Percentiles rank a stretch among this genome's conserved stretches.
These are phyloP conservation scores for Carpinus viminea DNA, from an alignment of 306 rosid species.

Conservation along the genomic window DNA sequence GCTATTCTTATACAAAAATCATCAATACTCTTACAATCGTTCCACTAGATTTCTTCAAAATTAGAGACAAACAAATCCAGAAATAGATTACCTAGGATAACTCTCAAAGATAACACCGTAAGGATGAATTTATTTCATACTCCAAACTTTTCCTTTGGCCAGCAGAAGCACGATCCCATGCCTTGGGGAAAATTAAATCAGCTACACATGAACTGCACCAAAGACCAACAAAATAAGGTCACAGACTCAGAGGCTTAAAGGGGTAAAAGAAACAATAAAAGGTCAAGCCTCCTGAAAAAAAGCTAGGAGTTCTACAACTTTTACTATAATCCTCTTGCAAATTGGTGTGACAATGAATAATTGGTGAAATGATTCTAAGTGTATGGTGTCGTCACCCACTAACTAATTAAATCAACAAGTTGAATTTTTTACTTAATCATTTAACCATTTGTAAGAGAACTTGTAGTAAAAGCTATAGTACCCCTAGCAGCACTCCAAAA, in stretches of 20 bases:
- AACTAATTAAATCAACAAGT: too few species aligned
- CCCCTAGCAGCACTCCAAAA: too few species aligned
- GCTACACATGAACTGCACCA: slow-evolving; percentile 7
- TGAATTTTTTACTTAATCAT: too few species aligned
- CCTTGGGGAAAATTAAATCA: neutral
- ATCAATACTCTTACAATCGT: slow-evolving; percentile 7
- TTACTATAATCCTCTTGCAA: too few species aligned
- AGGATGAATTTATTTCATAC: slow-evolving; percentile 8
- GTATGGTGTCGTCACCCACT: too few species aligned
- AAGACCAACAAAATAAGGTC: neutral
- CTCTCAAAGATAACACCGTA: slow-evolving; percentile 1
- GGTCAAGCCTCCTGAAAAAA: neutral
- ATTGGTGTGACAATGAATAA: too few species aligned
- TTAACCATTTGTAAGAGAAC: too few species aligned
- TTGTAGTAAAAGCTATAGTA: too few species aligned
- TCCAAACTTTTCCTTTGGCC: slow-evolving; percentile 2
- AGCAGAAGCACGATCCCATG: slow-evolving; percentile 12
- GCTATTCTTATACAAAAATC: slow-evolving; percentile 8
- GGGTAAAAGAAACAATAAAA: neutral
- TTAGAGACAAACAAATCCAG: slow-evolving; percentile 4
- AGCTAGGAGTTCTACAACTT: too few species aligned
- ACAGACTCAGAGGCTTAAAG: neutral
- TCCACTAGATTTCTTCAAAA: slow-evolving; percentile 6
- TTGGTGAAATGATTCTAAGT: too few species aligned
- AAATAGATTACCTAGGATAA: neutral